phyloP scores from a whole-genome alignment of 306 rosid species.

The Carpinus fangiana region DNA sequence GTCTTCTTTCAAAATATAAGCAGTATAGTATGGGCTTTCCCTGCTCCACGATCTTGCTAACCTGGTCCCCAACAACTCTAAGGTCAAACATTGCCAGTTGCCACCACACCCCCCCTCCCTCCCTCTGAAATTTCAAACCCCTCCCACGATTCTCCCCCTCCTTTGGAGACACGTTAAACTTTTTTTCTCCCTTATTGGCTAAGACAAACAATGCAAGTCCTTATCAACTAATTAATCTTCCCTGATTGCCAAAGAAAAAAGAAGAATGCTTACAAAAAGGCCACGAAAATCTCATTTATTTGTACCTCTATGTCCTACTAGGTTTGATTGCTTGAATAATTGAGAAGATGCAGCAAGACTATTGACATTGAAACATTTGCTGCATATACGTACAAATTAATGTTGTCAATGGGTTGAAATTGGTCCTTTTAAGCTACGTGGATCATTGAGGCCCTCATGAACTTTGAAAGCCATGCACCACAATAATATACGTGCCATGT shows the following conservation, averaged over 20 bases:
- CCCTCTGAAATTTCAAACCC: slow-evolving; percentile 2
- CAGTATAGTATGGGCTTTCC: slow-evolving; percentile 25
- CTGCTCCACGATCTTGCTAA: slow-evolving; percentile 12
- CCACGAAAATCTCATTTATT: not conserved
- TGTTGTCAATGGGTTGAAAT: not conserved
- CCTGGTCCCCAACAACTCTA: slow-evolving; percentile 26
- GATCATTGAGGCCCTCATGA: not conserved
- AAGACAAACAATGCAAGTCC: not conserved
- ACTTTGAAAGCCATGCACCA: not conserved
- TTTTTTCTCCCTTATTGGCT: not conserved
- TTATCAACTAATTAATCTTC: not conserved
- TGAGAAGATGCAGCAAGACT: not conserved
- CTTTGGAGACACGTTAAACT: not conserved
- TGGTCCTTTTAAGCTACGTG: not conserved
- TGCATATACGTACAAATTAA: not conserved
- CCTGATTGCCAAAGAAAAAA: not conserved
- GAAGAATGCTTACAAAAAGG: slow-evolving; percentile 2
- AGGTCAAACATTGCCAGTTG: slow-evolving; percentile 43
- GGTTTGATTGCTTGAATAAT: not conserved
- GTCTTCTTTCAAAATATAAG: slow-evolving; percentile 5
- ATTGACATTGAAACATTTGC: not conserved
- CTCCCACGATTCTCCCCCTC: not conserved
- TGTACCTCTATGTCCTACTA: not conserved
- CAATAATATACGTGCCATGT: not conserved
- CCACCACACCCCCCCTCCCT: not conserved